Conservation (phyloP, 148 eudicot species). For the Vaccinium macrocarpon region DNA sequence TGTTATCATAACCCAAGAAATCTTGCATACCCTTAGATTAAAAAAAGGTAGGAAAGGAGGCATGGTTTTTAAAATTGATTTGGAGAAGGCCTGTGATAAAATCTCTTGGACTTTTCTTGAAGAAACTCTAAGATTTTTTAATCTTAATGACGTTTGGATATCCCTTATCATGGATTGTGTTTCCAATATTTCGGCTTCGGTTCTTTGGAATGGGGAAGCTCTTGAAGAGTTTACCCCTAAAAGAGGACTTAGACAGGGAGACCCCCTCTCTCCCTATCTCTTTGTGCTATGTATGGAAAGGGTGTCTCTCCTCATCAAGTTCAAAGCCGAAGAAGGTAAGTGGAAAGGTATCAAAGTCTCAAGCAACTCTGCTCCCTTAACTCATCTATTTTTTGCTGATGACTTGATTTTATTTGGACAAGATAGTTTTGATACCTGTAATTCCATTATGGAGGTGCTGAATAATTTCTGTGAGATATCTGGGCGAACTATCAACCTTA, state of each 20-base stretch:
- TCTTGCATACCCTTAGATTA: not conserved
- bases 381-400: not conserved
- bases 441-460: not conserved
- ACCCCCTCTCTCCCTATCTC: not conserved
- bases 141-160: not conserved
- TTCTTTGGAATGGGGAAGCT: not conserved
- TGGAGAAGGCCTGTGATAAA: not conserved
- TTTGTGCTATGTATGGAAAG: not conserved
- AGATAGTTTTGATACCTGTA: not conserved
- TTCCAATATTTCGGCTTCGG: not conserved
- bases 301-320: not conserved
- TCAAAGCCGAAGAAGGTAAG: not conserved
- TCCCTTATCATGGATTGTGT: not conserved
- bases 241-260: not conserved
- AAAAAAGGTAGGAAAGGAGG: not conserved
- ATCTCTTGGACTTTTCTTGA: not conserved
- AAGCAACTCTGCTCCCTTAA: too few relatives aligned
- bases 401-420: not conserved
- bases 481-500: not conserved
- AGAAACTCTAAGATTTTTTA: not conserved
- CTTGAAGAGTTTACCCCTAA: not conserved
- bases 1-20: not conserved
- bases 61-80: not conserved
- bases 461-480: not conserved
- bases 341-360: not conserved